phyloP scores from a whole-genome alignment of 805 yeast genomes.

The Starmera caribaea region DNA sequence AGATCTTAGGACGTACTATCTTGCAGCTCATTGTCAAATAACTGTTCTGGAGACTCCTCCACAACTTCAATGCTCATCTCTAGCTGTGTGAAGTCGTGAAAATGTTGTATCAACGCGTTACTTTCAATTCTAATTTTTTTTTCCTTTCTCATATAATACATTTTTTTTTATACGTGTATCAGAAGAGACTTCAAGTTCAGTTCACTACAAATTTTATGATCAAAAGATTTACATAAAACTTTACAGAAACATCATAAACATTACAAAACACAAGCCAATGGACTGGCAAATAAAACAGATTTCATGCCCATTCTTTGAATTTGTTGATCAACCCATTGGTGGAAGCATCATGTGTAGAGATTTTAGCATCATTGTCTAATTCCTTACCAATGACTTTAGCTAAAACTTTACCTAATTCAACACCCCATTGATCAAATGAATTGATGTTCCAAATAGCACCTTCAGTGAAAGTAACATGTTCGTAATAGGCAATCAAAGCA shows the following conservation, averaged over 20 bases:
- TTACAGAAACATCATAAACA: background rate
- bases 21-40: constrained; percentile 6
- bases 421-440: constrained; percentile 99
- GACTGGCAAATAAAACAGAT: background rate
- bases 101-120: too few species aligned
- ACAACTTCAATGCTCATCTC: background rate
- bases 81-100: too few species aligned
- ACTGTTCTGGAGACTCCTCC: background rate
- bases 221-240: background rate
- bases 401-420: constrained; percentile 94
- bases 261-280: background rate
- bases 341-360: constrained; percentile 74
- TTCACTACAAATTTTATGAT: too few species aligned
- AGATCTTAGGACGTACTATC: constrained; percentile 1
- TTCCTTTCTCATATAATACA: too few species aligned
- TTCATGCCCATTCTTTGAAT: constrained; percentile 71
- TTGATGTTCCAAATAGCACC: constrained; percentile 99
- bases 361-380: constrained; percentile 51
- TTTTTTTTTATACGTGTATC: too few species aligned
- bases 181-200: too few species aligned
- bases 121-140: too few species aligned
- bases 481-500: constrained; percentile 95
- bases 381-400: constrained; percentile 94
- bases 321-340: constrained; percentile 91
- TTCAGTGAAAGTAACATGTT: constrained; percentile 93